These are phyloP conservation scores for Chlamydomonas sphaeroides DNA, from an alignment of 139 green algal species.

Conservation along the genomic window DNA sequence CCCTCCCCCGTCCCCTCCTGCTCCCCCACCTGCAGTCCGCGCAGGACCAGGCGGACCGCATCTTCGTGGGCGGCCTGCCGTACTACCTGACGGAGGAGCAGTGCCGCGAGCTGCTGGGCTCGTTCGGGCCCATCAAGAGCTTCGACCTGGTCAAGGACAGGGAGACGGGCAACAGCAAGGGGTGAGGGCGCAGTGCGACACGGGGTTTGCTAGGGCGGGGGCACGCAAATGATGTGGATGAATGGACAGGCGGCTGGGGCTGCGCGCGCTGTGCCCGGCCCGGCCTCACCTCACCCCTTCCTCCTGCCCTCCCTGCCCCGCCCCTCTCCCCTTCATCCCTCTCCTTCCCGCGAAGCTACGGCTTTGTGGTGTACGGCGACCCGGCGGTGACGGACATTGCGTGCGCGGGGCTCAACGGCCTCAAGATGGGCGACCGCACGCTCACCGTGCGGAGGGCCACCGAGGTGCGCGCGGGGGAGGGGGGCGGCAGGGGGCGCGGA, in stretches of 20 bases:
- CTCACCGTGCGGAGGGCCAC: conserved; percentile 90
- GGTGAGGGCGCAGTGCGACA: too few relatives aligned
- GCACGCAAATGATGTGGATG: too few relatives aligned
- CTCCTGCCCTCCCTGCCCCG: not conserved
- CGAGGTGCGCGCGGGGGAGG: conserved; percentile 57
- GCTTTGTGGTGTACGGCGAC: conserved; percentile 94
- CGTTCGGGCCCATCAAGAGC: conserved; percentile 88
- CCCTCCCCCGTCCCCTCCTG: not conserved
- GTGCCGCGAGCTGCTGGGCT: conserved; percentile 92
- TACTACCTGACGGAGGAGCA: conserved; percentile 95
- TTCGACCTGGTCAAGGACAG: conserved; percentile 96
- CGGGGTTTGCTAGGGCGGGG: not conserved
- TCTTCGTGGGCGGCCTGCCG: conserved; percentile 97
- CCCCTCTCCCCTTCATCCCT: not conserved
- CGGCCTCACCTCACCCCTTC: not conserved
- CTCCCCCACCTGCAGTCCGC: not conserved
- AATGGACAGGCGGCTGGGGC: too few relatives aligned
- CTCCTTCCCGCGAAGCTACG: conserved; percentile 76
- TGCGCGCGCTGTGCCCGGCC: too few relatives aligned
- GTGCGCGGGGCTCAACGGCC: conserved; percentile 90
- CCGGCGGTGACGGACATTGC: conserved; percentile 87
- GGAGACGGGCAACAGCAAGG: conserved; percentile 93
- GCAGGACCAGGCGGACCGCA: conserved; percentile 54
- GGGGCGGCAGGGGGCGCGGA: not conserved
- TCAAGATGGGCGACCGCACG: conserved; percentile 95